Base-by-base conservation (phyloP, 495 filamentous ascomycete species). In the Copromyces sp. region DNA sequence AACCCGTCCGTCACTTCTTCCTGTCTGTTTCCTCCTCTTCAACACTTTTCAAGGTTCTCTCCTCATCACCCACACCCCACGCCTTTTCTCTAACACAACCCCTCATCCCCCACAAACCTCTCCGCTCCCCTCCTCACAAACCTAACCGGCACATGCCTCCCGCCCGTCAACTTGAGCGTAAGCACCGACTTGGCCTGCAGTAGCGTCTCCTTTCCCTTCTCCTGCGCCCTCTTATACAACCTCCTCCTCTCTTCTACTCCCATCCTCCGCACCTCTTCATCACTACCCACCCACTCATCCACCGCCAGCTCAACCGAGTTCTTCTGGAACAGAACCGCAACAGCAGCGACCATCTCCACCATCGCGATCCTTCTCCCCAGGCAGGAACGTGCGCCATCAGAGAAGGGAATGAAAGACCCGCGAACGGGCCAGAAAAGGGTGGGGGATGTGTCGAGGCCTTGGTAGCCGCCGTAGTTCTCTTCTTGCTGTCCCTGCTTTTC, bases 391-490 rank as follows among this genome's bases (percentile, higher is more conserved):
- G 86, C 82, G 2, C 93, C 92, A 37, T 93, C 91, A 68, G 88
- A 89, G 80, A 94, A 95, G 0, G 93, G 90, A 16, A 94, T 81
- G 75, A 86, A 94, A 2, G 88, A 84, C 3, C 91, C 91, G n/a
- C 86, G 83, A 0, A 84, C 82, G 0, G 90, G 90, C 32, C 85
- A 83, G 81, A 87, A 91, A 70, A 89, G 84, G 32, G 81, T 80
- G 42, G 82, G 80, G 38, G 84, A 84, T 16, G 85, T 88, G 75
- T 90, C 88, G 3, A 80, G 80, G 9, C 86, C 87, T 68, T 84
- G 76, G 16, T 84, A 87, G 1, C 87, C 88, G 69, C 87, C 87
- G 40, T 88, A 85, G 69, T 89, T 87, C 35, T 86, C 85, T 42
- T 81, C 79, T 39, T 86, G 84, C 24, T 24, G 24, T 24, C 24